phyloP scores from a whole-genome alignment of 1,284 basidiomycete species.

The Trichosporon inkin region DNA sequence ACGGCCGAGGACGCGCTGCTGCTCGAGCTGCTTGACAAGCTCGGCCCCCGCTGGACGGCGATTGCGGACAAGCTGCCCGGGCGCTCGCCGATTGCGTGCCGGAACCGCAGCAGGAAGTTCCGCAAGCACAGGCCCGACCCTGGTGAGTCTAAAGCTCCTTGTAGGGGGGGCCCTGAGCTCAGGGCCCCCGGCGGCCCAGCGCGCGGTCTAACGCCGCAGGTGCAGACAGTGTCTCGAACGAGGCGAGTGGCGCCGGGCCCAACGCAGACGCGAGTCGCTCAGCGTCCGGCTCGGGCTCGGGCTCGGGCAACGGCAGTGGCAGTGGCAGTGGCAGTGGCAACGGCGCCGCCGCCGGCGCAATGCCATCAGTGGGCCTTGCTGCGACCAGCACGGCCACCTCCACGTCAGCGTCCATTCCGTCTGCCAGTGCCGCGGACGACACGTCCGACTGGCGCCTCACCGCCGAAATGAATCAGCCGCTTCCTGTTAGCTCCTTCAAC shows the following conservation, averaged over 20 bases:
- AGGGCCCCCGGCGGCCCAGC: too few relatives aligned
- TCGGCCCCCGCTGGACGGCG: slow-evolving; percentile 26
- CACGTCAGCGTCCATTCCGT: background rate
- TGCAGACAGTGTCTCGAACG: background rate
- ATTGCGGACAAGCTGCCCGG: slow-evolving; percentile 27
- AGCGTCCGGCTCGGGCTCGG: background rate
- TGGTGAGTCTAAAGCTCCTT: background rate
- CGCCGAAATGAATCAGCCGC: background rate
- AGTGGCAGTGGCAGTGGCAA: background rate
- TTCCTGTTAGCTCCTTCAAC: background rate
- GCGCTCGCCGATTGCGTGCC: slow-evolving; percentile 24
- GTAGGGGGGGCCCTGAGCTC: too few relatives aligned
- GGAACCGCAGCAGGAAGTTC: slow-evolving; percentile 23
- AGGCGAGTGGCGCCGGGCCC: too few relatives aligned
- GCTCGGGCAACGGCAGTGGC: background rate
- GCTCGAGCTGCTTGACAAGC: slow-evolving; percentile 20
- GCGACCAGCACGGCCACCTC: background rate
- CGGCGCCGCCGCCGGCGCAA: background rate
- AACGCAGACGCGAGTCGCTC: too few relatives aligned
- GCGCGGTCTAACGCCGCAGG: slow-evolving; percentile 4
- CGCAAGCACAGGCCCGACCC: slow-evolving; percentile 3
- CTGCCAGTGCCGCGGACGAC: background rate
- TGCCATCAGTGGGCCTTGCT: background rate
- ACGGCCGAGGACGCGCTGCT: slow-evolving; percentile 24
- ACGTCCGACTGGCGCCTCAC: background rate